Percentiles rank a stretch among this genome's conserved stretches.
Conservation (phyloP, 495 filamentous ascomycete genomes). For the Aspergillus saccharolyticus region DNA sequence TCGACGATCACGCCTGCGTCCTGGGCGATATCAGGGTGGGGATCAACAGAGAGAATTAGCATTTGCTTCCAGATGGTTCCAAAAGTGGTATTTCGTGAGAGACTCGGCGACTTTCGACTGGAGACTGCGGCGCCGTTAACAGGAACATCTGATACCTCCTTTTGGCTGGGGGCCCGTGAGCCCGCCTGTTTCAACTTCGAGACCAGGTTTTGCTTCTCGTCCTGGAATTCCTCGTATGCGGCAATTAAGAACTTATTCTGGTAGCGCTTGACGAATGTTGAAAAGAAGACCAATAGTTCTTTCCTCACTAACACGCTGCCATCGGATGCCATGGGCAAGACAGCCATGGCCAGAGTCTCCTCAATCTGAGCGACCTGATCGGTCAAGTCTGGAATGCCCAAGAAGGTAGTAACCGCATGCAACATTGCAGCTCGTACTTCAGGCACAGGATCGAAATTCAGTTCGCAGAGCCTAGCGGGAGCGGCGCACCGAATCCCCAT, state of each 20-base stretch:
- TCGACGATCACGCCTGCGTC: slow-evolving; percentile 78
- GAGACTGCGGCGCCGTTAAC: slow-evolving; percentile 11
- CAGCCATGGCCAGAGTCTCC: slow-evolving; percentile 75
- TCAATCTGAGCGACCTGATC: slow-evolving; percentile 87
- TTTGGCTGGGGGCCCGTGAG: slow-evolving; percentile 15
- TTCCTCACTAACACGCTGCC: slow-evolving; percentile 89
- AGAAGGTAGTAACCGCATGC: slow-evolving; percentile 86
- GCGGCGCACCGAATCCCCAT: slow-evolving; percentile 79
- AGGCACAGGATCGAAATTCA: slow-evolving; percentile 84
- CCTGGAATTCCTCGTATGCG: slow-evolving; percentile 83
- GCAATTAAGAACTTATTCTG: slow-evolving; percentile 88
- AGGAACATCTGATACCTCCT: slow-evolving; percentile 10
- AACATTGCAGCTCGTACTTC: slow-evolving; percentile 93
- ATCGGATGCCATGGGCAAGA: slow-evolving; percentile 83
- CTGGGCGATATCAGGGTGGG: slow-evolving; percentile 87
- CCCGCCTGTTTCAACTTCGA: slow-evolving; percentile 37
- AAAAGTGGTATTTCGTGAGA: slow-evolving; percentile 85
- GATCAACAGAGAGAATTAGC: slow-evolving; percentile 84
- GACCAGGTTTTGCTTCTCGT: slow-evolving; percentile 68
- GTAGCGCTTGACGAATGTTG: slow-evolving; percentile 83
- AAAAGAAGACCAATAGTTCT: slow-evolving; percentile 90
- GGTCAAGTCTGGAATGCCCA: slow-evolving; percentile 90
- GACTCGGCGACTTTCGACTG: slow-evolving; percentile 25
- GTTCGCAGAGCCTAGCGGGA: slow-evolving; percentile 67
- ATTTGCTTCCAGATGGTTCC: slow-evolving; percentile 91